Base-by-base conservation (phyloP, 2,329 filamentous ascomycete genomes). In the Fusarium fracticaudum region DNA sequence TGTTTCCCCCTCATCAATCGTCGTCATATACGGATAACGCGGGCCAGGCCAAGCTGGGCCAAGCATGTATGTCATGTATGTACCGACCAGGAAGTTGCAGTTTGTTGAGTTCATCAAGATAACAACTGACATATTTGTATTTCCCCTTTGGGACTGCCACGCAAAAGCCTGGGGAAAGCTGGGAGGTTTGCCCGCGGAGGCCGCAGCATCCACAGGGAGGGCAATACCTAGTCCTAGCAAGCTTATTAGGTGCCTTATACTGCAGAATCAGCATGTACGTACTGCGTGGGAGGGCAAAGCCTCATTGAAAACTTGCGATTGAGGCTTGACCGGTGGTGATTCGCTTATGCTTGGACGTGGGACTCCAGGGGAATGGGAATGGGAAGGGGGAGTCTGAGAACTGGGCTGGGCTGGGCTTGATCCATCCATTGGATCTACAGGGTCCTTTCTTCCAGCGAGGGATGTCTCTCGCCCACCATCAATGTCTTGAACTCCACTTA, bases 371-470 rank as follows among this genome's bases (percentile, higher is more conserved):
- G 63, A 69, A 74, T 64, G 67, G 60, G 63, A 74, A 74, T 68
- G 60, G 60, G 67, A 74, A 72, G 59, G 59, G 71, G 65, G 31
- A 64, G 45, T 64, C 62, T 60, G 54, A 38, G 43, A 48, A 45
- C 33, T 53, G 33, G 50, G 45, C 35, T 54, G 33, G 51, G 51
- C 51, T 54, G 50, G 50, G 50, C 55, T 50, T 73, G 33, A 58
- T 48, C 24, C 20, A 72, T 69, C 64, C 40, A 69, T 77, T 74
- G 65, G 74, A 77, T 77, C 75, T 77, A 76, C 70, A 77, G 75
- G 75, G 75, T 77, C 72, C 58, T 72, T 59, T 58, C 26, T 45
- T 31, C 41, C n/a, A n/a, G 71, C 60, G 71, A 67, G 73, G 57
- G 71, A 67, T 55, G 70, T 71, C 57, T 73, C 60, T 60, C 66